Conservation (phyloP, 176 grass and related monocot genomes). For the Carex scoparia region DNA sequence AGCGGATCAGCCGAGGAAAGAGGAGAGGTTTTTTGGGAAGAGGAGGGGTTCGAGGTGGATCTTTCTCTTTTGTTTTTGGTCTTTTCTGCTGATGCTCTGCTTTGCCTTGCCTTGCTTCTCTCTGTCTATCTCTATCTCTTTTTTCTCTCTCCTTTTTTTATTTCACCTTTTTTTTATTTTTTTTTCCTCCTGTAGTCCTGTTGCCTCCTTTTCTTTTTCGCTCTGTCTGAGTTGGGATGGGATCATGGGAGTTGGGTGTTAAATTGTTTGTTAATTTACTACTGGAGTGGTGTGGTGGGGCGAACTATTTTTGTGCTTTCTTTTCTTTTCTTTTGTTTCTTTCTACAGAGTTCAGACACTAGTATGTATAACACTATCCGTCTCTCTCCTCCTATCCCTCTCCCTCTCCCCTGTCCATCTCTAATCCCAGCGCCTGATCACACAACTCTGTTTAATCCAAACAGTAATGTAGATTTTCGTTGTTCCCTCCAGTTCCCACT, state of each 20-base stretch:
- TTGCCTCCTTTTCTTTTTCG: constrained; percentile 4
- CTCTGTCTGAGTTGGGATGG: constrained; percentile 10
- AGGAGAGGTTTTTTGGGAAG: neutral
- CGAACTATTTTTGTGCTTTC: constrained; percentile 63
- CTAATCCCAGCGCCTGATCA: neutral
- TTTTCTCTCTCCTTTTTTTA: constrained; percentile 14
- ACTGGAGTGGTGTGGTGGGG: constrained; percentile 18
- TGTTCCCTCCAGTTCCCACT: neutral
- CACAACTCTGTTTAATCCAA: neutral
- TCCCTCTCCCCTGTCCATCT: neutral
- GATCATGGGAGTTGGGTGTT: constrained; percentile 16
- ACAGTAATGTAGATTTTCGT: neutral
- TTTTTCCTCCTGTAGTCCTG: neutral
- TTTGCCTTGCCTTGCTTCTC: constrained; percentile 3
- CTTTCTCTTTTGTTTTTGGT: constrained; percentile 47
- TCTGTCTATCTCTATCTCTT: constrained; percentile 13
- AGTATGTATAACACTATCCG: neutral
- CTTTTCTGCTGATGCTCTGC: constrained; percentile 36
- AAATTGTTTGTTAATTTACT: constrained; percentile 29
- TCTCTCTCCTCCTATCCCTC: neutral
- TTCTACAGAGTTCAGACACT: constrained; percentile 20
- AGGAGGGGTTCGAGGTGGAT: constrained; percentile 80
- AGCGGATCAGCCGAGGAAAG: neutral
- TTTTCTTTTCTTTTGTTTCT: constrained; percentile 44
- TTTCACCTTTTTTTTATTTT: neutral